Percentiles rank a stretch among this genome's conserved stretches.
Evolutionary conservation across 106 monocot species (phyloP).

Genomic region (Allium fistulosum): DNA sequence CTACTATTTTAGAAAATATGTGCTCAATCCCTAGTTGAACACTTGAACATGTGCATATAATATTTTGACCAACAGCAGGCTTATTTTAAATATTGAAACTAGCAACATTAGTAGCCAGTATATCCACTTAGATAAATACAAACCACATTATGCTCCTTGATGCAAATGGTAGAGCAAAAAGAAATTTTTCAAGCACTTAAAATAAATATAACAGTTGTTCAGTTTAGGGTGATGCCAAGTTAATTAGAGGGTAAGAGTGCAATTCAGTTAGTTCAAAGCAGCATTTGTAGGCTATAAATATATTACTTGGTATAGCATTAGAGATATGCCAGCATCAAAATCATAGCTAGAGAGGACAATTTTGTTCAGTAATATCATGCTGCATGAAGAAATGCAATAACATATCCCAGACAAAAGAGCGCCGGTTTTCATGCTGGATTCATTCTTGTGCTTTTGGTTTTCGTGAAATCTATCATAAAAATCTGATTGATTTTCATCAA

Average conservation of each 20-base stretch:
- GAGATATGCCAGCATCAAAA: slow-evolving; percentile 85
- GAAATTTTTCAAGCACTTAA: background rate
- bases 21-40: too few species aligned
- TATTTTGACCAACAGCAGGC: too few species aligned
- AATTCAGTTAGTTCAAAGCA: background rate
- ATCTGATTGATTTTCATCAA: slow-evolving; percentile 1
- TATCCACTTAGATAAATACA: background rate
- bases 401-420: slow-evolving; percentile 8
- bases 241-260: background rate
- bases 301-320: slow-evolving; percentile 91
- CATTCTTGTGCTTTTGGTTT: slow-evolving; percentile 1
- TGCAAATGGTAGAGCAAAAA: background rate
- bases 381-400: slow-evolving; percentile 93
- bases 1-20: too few species aligned
- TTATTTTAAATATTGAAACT: too few species aligned
- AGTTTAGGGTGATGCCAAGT: background rate
- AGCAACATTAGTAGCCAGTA: too few species aligned
- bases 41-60: too few species aligned
- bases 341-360: slow-evolving; percentile 72
- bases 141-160: background rate
- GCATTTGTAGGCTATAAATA: background rate
- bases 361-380: slow-evolving; percentile 97
- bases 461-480: background rate
- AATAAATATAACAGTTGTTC: background rate
- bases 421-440: background rate